These are phyloP conservation scores for Melampsora americana DNA, from an alignment of 1,284 basidiomycete genomes.

Conservation along the genomic window DNA sequence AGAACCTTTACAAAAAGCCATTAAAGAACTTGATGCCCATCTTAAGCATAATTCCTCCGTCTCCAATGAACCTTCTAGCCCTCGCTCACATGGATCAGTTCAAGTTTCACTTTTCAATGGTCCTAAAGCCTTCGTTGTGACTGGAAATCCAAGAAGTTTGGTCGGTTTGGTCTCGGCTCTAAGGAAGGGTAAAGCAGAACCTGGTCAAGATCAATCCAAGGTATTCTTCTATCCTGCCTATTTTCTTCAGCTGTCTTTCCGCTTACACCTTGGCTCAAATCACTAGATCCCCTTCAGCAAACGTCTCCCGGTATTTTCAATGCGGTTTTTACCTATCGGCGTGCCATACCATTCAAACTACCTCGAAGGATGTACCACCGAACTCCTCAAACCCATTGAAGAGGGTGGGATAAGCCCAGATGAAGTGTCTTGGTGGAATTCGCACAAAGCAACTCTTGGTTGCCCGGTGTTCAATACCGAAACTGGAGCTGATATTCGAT, in stretches of 20 bases:
- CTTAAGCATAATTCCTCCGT: neutral
- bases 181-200: conserved; percentile 81
- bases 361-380: conserved; percentile 71
- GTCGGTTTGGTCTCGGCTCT: conserved; percentile 88
- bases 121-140: conserved; percentile 83
- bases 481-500: conserved; percentile 77
- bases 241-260: neutral
- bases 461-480: conserved; percentile 91
- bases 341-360: conserved; percentile 94
- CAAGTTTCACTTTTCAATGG: conserved; percentile 85
- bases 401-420: conserved; percentile 74
- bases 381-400: conserved; percentile 59
- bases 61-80: conserved; percentile 60
- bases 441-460: conserved; percentile 69
- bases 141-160: conserved; percentile 84
- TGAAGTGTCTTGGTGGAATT: conserved; percentile 58
- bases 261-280: neutral
- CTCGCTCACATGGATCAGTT: conserved; percentile 61
- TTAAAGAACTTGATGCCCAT: conserved; percentile 53
- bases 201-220: conserved; percentile 88
- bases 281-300: conserved; percentile 74
- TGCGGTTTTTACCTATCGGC: conserved; percentile 87
- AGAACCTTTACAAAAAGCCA: conserved; percentile 56
- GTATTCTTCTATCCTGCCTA: conserved; percentile 33
- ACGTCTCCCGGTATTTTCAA: conserved; percentile 86